phyloP scores from a whole-genome alignment of 192 early-diverging fungal genomes.

The Coemansia sp. region DNA sequence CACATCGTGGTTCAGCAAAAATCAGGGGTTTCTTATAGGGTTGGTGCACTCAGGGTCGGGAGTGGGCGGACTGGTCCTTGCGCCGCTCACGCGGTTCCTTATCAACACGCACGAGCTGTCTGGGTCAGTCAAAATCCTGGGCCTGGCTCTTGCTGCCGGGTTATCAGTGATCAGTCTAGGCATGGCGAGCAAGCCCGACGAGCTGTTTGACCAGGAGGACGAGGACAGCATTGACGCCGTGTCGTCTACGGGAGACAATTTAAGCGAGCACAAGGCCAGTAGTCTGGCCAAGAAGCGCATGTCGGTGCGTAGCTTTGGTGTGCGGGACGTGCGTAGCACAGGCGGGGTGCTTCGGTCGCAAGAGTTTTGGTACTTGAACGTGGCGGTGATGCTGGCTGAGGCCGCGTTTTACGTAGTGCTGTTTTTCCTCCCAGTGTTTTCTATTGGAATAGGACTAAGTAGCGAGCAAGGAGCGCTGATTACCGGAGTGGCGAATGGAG shows the following conservation, averaged over 20 bases:
- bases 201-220: constrained; percentile 47
- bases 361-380: constrained; percentile 55
- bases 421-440: constrained; percentile 53
- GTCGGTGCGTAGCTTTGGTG: constrained; percentile 55
- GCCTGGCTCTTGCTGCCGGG: constrained; percentile 28
- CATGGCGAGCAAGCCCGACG: constrained; percentile 52
- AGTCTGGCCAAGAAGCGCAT: constrained; percentile 52
- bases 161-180: constrained; percentile 45
- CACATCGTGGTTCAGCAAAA: constrained; percentile 53
- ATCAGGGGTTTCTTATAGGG: constrained; percentile 52
- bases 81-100: constrained; percentile 45
- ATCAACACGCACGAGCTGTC: constrained; percentile 42
- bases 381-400: constrained; percentile 53
- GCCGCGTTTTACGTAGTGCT: constrained; percentile 52
- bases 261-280: constrained; percentile 39
- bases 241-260: constrained; percentile 15
- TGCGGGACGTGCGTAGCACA: constrained; percentile 50
- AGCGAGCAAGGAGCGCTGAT: constrained; percentile 61
- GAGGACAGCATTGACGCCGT: constrained; percentile 43
- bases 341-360: constrained; percentile 44
- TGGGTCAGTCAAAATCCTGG: constrained; percentile 47
- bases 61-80: constrained; percentile 47
- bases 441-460: constrained; percentile 59
- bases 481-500: constrained; percentile 64
- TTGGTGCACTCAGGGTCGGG: constrained; percentile 52